A percentile compares a stretch with the other conserved stretches of the same genome.
Evolutionary conservation across 768 basidiomycete genomes (phyloP).

Genomic region (Candolleomyces eurysporus): DNA sequence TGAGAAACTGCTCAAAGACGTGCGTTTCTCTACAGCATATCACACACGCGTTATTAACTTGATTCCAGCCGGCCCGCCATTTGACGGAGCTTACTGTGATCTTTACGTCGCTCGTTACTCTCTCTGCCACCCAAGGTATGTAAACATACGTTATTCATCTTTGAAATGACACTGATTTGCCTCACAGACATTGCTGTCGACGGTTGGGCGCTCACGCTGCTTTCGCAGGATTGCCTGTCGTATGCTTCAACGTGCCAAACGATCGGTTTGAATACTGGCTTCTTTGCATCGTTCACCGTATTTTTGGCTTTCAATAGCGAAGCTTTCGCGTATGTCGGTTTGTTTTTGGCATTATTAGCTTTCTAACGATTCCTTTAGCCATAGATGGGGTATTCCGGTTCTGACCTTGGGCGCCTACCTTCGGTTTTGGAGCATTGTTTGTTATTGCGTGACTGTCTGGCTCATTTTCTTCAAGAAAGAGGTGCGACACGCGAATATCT

Average conservation of each 20-base stretch:
- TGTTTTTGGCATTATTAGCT: background rate
- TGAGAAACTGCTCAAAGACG: conserved; percentile 75
- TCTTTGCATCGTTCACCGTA: conserved; percentile 94
- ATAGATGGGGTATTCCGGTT: conserved; percentile 75
- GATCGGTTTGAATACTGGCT: conserved; percentile 93
- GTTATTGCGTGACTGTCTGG: conserved; percentile 85
- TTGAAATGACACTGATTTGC: conserved; percentile 9
- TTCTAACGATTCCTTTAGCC: conserved; percentile 30
- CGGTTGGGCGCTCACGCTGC: conserved; percentile 85
- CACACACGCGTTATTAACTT: conserved; percentile 10
- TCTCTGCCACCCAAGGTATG: conserved; percentile 95
- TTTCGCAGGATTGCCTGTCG: conserved; percentile 91
- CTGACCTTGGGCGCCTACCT: conserved; percentile 77
- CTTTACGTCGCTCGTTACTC: conserved; percentile 88
- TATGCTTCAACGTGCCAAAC: conserved; percentile 99
- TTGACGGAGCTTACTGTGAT: conserved; percentile 74
- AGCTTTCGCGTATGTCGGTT: conserved; percentile 67
- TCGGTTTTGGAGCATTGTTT: conserved; percentile 81
- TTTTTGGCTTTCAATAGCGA: conserved; percentile 96
- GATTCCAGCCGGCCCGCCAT: conserved; percentile 73
- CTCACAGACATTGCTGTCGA: conserved; percentile 92
- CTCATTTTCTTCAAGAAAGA: conserved; percentile 86
- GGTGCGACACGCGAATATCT: conserved; percentile 38
- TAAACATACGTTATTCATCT: conserved; percentile 1
- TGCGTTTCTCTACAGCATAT: conserved; percentile 29